Base-by-base conservation (phyloP, 495 filamentous ascomycete species). In the Xylaria palmicola region DNA sequence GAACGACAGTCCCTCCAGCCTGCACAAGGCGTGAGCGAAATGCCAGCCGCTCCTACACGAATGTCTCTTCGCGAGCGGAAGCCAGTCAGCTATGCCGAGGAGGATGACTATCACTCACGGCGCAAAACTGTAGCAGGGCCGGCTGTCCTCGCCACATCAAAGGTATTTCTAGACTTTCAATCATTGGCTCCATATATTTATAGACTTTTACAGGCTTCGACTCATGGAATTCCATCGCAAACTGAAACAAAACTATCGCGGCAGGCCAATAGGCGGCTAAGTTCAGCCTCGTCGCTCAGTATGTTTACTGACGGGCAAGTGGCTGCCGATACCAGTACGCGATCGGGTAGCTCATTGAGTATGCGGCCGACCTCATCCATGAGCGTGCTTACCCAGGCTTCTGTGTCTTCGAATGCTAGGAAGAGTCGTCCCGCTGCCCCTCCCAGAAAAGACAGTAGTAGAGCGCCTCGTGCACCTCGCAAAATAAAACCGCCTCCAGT, bases 31-130 rank as follows among this genome's bases (percentile, higher is more conserved):
- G 61, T 67, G 22, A 57, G 72, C 10, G 63, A 70, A 20, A 70
- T 73, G 0, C 66, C 78, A 1, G 62, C 74, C 8, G 73, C 73
- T 30, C 78, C 82, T 13, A 81, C 81, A 12, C 83, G 87, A 49
- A 90, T 88, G 82, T 83, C 89, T 59, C 81, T 94, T 39, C 81
- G 93, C 32, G 86, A 85, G 44, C 84, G 91, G 52, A 93, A 90
- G 67, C 73, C 81, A 20, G 62, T 74, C 0, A 81, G 74, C 54
- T 64, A 73, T 15, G 32, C 70, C 3, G 60, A 84, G 20, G 81
- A 84, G 32, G 80, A 84, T 37, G 81, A 81, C 26, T 78, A 77
- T 39, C 78, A 80, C 52, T 83, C 76, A 55, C 81, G 90, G 34
- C 74, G 91, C 43, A 86, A 77, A 60, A 93, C 90, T 0, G 84